Percentiles rank a stretch among this genome's conserved stretches.
These are phyloP conservation scores for Trametes meyenii DNA, from an alignment of 768 basidiomycete species.

Conservation along the genomic window DNA sequence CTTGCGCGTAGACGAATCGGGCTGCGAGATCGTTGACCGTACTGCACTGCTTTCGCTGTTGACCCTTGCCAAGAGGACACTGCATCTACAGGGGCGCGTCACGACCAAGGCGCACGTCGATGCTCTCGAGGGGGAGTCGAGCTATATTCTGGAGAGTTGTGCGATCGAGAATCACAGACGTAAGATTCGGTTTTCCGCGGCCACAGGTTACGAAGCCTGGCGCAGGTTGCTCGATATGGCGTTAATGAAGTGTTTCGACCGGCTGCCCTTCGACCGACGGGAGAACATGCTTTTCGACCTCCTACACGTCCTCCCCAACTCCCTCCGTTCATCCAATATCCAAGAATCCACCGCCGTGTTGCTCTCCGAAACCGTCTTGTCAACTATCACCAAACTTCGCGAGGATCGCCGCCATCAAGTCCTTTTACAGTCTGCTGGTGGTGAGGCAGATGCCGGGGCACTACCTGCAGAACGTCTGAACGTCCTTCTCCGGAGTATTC, in stretches of 20 bases:
- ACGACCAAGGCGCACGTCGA: conserved; percentile 64
- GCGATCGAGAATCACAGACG: conserved; percentile 88
- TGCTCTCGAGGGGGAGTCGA: conserved; percentile 67
- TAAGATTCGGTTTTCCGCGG: conserved; percentile 72
- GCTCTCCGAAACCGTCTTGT: conserved; percentile 80
- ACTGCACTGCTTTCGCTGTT: conserved; percentile 73
- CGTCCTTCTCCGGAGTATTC: conserved; percentile 67
- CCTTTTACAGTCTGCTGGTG: conserved; percentile 64
- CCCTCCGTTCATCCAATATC: conserved; percentile 64
- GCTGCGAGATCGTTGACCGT: conserved; percentile 84
- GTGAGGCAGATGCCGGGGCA: conserved; percentile 63
- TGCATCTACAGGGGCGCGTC: conserved; percentile 71
- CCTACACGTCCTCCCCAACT: conserved; percentile 75
- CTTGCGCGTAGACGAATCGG: conserved; percentile 63
- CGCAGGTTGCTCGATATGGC: conserved; percentile 81
- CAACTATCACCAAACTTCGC: conserved; percentile 85
- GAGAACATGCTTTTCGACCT: conserved; percentile 92
- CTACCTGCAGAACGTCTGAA: conserved; percentile 82
- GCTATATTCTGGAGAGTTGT: conserved; percentile 81
- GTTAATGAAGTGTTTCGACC: conserved; percentile 83
- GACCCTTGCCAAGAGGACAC: conserved; percentile 53
- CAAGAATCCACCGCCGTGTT: conserved; percentile 78
- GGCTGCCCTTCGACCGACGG: conserved; percentile 77
- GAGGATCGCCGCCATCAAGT: conserved; percentile 77
- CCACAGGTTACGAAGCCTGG: conserved; percentile 81